Percentiles rank a stretch among this genome's conserved stretches.
Conservation (phyloP, 768 basidiomycete genomes). For the Podaxis sp. region DNA sequence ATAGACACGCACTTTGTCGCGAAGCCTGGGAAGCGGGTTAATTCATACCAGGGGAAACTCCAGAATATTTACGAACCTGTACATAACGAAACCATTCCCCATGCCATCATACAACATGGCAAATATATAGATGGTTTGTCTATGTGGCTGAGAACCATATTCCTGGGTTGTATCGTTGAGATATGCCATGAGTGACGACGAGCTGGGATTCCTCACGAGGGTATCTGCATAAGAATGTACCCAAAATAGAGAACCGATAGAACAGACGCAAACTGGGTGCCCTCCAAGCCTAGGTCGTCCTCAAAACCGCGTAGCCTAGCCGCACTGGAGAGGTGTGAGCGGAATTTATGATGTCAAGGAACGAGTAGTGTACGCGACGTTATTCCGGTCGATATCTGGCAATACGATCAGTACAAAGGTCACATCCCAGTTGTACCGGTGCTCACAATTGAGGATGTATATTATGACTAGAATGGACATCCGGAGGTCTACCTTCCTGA, state of each 20-base stretch:
- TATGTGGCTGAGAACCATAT: conserved; percentile 65
- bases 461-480: conserved; percentile 50
- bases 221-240: conserved; percentile 71
- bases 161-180: conserved; percentile 38
- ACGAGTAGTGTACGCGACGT: conserved; percentile 46
- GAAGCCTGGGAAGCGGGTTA: conserved; percentile 30
- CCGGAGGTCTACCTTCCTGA: conserved; percentile 50
- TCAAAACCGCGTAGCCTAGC: conserved; percentile 69
- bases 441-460: conserved; percentile 44
- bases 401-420: not conserved
- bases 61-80: conserved; percentile 38
- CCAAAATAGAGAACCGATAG: conserved; percentile 66
- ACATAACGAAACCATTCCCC: conserved; percentile 56
- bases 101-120: conserved; percentile 60
- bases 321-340: conserved; percentile 37
- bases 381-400: conserved; percentile 73
- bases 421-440: not conserved
- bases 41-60: not conserved
- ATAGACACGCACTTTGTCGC: conserved; percentile 33
- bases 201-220: conserved; percentile 44
- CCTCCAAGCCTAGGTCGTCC: conserved; percentile 54
- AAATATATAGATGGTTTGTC: conserved; percentile 67
- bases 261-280: conserved; percentile 59
- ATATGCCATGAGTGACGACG: not conserved
- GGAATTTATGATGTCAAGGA: not conserved